Conservation (phyloP, 306 rosid genomes). For the Astragalus glycyphyllos region DNA sequence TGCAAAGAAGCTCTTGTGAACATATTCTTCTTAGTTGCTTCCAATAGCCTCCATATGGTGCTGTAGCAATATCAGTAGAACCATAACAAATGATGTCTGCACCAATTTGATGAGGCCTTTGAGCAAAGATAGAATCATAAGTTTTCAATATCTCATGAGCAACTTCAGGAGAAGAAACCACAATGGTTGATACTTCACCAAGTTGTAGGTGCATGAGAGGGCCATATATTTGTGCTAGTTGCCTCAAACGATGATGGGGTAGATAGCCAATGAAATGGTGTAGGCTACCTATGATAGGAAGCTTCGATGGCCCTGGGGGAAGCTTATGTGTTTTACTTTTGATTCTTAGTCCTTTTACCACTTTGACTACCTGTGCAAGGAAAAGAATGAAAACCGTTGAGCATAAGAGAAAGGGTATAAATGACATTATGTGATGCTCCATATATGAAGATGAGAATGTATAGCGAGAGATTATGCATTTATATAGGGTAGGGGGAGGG, state of each 20-base stretch:
- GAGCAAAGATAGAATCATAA: constrained; percentile 33
- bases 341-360: too few relatives aligned
- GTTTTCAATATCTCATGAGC: constrained; percentile 45
- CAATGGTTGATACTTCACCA: constrained; percentile 28
- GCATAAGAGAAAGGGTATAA: too few relatives aligned
- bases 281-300: constrained; percentile 41
- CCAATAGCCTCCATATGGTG: constrained; percentile 17
- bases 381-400: too few relatives aligned
- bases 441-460: too few relatives aligned
- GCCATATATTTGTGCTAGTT: constrained; percentile 35
- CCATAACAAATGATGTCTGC: constrained; percentile 12
- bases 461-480: too few relatives aligned
- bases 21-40: constrained; percentile 38
- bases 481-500: too few relatives aligned
- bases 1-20: constrained; percentile 24
- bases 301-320: constrained; percentile 42
- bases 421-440: too few relatives aligned
- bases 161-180: constrained; percentile 45
- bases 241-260: constrained; percentile 18
- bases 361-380: too few relatives aligned
- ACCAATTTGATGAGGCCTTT: background rate
- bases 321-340: background rate
- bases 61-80: background rate
- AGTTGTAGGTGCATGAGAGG: constrained; percentile 36
- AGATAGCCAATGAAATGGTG: constrained; percentile 31